Evolutionary conservation across 2,329 filamentous ascomycete species (phyloP), one percentile per base, ranked within the genome.

Genomic region (Pseudogymnoascus sp.): DNA sequence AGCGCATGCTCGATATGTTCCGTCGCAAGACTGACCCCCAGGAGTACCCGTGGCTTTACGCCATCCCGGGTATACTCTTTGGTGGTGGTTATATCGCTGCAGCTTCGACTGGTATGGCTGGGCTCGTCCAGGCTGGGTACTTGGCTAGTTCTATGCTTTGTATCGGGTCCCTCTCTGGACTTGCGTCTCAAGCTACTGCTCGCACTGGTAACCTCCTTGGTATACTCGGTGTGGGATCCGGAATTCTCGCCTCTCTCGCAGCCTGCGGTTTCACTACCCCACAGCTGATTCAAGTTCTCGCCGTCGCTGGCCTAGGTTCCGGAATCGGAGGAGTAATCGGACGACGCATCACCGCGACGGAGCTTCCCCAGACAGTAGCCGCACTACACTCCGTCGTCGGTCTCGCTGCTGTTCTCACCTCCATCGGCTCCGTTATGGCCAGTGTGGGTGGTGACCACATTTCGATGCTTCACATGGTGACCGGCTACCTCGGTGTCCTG

Each of bases 1-100:
- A 96, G 77, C 83, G 92, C 67, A 96, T 96, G 92, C 80, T 96
- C 47, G 91, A 96, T 73, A 93, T 93, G 90, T 93, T 93, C 73
- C 89, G 89, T 72, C 83, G 89, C 80, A 71, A 70, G 82, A 95
- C 90, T 4, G 92, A 96, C 69, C 92, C 91, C 34, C 86, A 89
- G 0, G 92, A 96, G 73, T 96, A 93, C 68, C 89, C 90, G 0
- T 96, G 90, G 89, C 78, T 96, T 0, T 96, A 95, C 71, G 89
- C 86, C 1, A 78, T 96, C 63, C 91, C 91, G 0, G 91, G 85
- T 14, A 78, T 85, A 2, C 70, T 96, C 0, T 96, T 93, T 68
- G 89, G 89, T 2, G 90, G 89, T 36, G 91, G 91, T 0, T 96
- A 90, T 71, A 72, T 96, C 60, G 90, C 87, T 31, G 90, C 91